Conservation (phyloP, 345 rosid species). For the Isatis tinctoria region DNA sequence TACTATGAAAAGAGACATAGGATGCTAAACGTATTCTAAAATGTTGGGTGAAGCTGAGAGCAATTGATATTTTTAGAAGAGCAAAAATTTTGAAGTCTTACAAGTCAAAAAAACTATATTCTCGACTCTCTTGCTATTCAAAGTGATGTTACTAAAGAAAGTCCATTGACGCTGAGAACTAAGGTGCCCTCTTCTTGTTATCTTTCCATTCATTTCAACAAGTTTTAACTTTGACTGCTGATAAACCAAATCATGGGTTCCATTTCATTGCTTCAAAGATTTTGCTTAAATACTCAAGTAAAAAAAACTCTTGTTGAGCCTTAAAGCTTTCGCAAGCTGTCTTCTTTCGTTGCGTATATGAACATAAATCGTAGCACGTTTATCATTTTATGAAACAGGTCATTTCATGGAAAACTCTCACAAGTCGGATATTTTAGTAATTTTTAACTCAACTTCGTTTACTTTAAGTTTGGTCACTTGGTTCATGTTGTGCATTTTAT, state of each 20-base stretch:
- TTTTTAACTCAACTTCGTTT: background rate
- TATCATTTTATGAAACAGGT: background rate
- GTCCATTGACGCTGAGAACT: background rate
- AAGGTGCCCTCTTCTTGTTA: background rate
- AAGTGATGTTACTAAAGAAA: background rate
- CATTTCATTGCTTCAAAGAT: background rate
- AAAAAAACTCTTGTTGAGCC: background rate
- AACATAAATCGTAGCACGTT: background rate
- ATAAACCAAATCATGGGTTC: background rate
- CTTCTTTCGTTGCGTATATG: background rate
- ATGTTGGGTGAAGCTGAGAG: background rate
- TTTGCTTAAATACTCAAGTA: background rate
- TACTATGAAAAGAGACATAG: background rate
- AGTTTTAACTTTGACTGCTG: background rate
- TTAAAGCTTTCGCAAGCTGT: background rate
- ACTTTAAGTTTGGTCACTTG: background rate
- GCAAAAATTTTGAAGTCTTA: background rate
- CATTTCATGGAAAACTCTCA: background rate
- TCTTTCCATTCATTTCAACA: background rate
- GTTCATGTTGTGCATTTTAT: background rate
- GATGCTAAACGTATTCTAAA: background rate
- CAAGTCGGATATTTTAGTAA: background rate
- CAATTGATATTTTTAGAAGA: too few relatives aligned
- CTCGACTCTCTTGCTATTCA: background rate
- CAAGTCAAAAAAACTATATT: background rate